Evolutionary conservation across 2,329 filamentous ascomycete species (phyloP), one percentile per base, ranked within the genome.

Genomic region (Exophiala phaeomuriformis): DNA sequence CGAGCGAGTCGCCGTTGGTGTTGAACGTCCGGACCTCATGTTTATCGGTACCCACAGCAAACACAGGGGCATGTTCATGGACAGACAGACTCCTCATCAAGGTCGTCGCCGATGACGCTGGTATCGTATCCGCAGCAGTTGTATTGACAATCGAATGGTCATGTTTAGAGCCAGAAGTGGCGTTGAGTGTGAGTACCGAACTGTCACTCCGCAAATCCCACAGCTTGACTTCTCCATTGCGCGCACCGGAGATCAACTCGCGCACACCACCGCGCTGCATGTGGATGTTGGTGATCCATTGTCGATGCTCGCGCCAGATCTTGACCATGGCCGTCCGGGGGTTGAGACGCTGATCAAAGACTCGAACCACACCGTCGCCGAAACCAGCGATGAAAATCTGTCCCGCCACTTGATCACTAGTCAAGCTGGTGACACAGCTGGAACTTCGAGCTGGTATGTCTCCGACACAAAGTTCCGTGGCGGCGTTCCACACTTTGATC

Each of bases 351-450:
- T 91, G 88, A 69, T 98, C 93, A 67, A 96, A 98, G 3, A 96
- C 90, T 49, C 93, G 82, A 41, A 98, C 85, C 1, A 90, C 90
- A 33, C 93, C 93, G 65, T 98, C 94, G 12, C 93, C 93, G 65
- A 97, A 98, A 2, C 93, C 93, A 39, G 93, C 93, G 7, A 95
- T 87, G 64, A 98, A 96, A 43, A 96, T 83, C 65, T 96, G 90
- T 41, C 93, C 93, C 49, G 94, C 95, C 71, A 98, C 95, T 76
- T 97, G 93, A 69, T 98, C 93, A 10, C 90, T 95, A 2, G 93
- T 97, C 59, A 98, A 74, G 5, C 90, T 94, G 3, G 93, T 98
- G 57, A 98, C 93, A 69, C 91, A 97, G 10, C 90, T 95, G 33
- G 90, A 90, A 0, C 91, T 96, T 33, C 93, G 85, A 7, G 93